phyloP scores from a whole-genome alignment of 768 basidiomycete species.

The Calocera viscosa region DNA sequence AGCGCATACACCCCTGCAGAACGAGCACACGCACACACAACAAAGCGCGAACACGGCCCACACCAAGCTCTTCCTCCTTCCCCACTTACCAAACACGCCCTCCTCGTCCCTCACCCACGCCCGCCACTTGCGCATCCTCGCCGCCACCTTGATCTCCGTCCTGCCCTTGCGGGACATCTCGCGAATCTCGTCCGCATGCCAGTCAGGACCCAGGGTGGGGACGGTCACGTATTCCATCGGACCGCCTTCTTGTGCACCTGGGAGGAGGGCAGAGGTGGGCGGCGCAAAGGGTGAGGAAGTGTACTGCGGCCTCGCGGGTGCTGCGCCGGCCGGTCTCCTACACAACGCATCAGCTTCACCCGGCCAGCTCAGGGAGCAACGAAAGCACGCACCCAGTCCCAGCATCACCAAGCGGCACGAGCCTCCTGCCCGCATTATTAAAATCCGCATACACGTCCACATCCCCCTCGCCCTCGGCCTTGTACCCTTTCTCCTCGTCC shows the following conservation, averaged over 20 bases:
- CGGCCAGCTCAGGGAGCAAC: not conserved
- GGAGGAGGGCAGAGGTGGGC: constrained; percentile 20
- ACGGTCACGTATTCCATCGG: constrained; percentile 85
- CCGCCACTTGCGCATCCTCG: constrained; percentile 48
- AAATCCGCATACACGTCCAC: constrained; percentile 86
- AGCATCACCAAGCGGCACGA: constrained; percentile 2
- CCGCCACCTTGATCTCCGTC: constrained; percentile 43
- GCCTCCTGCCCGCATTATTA: constrained; percentile 71
- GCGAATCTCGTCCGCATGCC: constrained; percentile 65
- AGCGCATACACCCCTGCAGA: not conserved
- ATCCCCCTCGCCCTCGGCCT: constrained; percentile 24
- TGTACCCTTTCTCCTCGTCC: constrained; percentile 26
- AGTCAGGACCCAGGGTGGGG: constrained; percentile 82
- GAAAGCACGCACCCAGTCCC: not conserved
- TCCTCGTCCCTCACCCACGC: constrained; percentile 67
- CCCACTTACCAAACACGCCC: constrained; percentile 69
- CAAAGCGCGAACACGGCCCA: constrained; percentile 43
- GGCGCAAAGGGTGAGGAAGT: not conserved
- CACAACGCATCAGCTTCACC: not conserved
- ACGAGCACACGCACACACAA: constrained; percentile 42
- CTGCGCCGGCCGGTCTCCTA: not conserved
- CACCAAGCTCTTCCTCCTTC: constrained; percentile 59
- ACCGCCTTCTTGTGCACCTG: constrained; percentile 33
- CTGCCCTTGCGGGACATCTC: constrained; percentile 62
- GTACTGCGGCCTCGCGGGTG: not conserved